Evolutionary conservation across 2,329 filamentous ascomycete genomes (phyloP), one percentile per base, ranked within the genome.

Genomic region (Monosporascus sp.): DNA sequence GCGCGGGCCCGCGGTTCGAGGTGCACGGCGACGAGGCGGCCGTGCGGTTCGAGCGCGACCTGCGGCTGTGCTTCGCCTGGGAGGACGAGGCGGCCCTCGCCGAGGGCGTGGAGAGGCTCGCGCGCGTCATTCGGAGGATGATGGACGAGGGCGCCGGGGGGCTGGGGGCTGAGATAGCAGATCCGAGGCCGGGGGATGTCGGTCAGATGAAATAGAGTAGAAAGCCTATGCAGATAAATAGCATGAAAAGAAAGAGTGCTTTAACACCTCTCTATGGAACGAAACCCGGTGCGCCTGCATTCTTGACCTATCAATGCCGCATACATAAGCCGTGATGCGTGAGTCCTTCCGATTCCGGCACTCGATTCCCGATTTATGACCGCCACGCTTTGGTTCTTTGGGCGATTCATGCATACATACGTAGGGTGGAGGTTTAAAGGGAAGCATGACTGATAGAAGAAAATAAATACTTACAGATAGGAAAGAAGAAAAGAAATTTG

Each of bases 41-140:
- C 15, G 73, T 77, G 35, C 72, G 71, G 41, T 89, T 93, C 64
- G 74, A 79, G 22, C 69, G 76, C 49, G 78, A 80, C 49, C 70
- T 91, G 24, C 76, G 88, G 39, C 67, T 91, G 20, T 90, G 85
- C 55, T 91, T 88, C 69, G 77, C 85, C 6, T 92, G 87, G 83
- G 87, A 88, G 67, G 77, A 85, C 1, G 83, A 87, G 62, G 76
- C 78, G 24, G 75, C 81, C 50, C 69, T 95, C 17, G 77, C 74
- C 0, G 86, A 91, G 62, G 89, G 88, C 0, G 77, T 93, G 7
- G 70, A 75, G 65, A 80, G 87, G 60, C 71, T 92, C 52, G 84
- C 74, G 8, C 64, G 61, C 1, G 77, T 85, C 2, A 48, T 65
- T 5, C n/a, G 43, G 22, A 25, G 43, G 22, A 25, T 46, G 43